These are phyloP conservation scores for Alternaria alternata DNA, from an alignment of 2,329 filamentous ascomycete species.

Conservation along the genomic window DNA sequence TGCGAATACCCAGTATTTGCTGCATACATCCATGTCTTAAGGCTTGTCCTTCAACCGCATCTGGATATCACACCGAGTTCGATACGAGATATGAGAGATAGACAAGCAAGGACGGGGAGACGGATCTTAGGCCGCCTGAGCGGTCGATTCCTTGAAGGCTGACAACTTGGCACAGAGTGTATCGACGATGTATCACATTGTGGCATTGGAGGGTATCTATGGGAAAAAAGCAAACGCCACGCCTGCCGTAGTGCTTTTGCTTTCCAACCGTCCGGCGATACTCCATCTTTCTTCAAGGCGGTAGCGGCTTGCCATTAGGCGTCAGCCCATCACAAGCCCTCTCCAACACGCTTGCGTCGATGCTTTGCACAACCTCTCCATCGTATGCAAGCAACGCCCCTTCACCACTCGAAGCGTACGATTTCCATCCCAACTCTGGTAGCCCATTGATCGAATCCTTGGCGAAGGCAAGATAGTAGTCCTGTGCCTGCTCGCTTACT, in stretches of 20 bases:
- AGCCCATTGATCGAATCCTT: conserved; percentile 42
- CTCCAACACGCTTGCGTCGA: conserved; percentile 31
- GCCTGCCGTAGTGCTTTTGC: neutral
- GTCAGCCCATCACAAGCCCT: conserved; percentile 23
- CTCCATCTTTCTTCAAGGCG: conserved; percentile 1
- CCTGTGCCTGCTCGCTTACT: conserved; percentile 49
- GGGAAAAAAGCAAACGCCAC: too few relatives aligned
- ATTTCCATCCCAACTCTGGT: conserved; percentile 43
- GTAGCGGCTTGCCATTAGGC: conserved; percentile 14
- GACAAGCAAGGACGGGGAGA: neutral
- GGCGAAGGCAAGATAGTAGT: conserved; percentile 49
- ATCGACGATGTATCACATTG: neutral
- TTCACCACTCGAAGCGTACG: conserved; percentile 37
- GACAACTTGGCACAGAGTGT: neutral
- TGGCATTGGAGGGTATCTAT: neutral
- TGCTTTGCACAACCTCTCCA: conserved; percentile 24
- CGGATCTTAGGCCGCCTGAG: neutral
- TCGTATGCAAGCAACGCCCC: conserved; percentile 34
- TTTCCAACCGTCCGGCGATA: neutral
- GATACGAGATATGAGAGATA: neutral
- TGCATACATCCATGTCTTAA: neutral
- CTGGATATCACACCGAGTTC: neutral
- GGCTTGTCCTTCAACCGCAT: neutral
- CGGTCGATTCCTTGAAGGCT: neutral
- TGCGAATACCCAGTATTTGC: neutral